A percentile compares a stretch with the other conserved stretches of the same genome.
Evolutionary conservation across 2,329 filamentous ascomycete species (phyloP).

Genomic region (Verticillium klebahnii): DNA sequence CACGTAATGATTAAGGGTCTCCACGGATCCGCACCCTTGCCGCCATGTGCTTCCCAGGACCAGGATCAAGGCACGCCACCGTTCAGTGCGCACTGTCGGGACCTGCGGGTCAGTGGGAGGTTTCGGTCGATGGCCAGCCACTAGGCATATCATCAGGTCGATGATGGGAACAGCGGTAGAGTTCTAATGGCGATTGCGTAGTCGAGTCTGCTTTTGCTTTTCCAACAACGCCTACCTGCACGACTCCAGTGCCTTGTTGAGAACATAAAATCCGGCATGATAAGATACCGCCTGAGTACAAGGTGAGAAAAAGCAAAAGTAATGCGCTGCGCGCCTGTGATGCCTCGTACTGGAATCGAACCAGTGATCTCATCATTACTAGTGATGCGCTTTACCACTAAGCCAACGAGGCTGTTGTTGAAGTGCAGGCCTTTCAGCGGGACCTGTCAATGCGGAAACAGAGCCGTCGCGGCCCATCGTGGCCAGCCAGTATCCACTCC

Average conservation of each 20-base stretch:
- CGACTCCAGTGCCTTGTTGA: too few relatives aligned
- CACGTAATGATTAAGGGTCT: background rate
- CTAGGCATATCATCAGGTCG: too few relatives aligned
- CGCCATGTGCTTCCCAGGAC: background rate
- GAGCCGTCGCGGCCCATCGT: background rate
- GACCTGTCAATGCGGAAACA: background rate
- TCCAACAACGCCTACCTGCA: too few relatives aligned
- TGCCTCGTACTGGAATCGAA: conserved; percentile 16
- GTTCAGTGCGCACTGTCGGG: background rate
- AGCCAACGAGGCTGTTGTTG: conserved; percentile 13
- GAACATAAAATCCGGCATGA: too few relatives aligned
- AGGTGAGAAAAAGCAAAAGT: background rate
- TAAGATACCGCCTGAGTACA: background rate
- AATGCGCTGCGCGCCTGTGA: background rate
- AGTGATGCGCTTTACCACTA: conserved; percentile 16
- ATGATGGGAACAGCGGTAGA: too few relatives aligned
- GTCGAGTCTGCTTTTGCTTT: too few relatives aligned
- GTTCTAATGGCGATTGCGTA: too few relatives aligned
- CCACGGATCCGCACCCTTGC: background rate
- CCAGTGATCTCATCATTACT: conserved; percentile 16
- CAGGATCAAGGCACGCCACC: background rate
- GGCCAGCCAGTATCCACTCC: background rate
- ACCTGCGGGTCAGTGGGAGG: background rate
- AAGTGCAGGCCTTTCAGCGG: background rate
- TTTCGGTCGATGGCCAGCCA: background rate